Percentiles rank a stretch among this genome's conserved stretches.
These are phyloP conservation scores for Russula vinacea DNA, from an alignment of 768 basidiomycete species.

Conservation along the genomic window DNA sequence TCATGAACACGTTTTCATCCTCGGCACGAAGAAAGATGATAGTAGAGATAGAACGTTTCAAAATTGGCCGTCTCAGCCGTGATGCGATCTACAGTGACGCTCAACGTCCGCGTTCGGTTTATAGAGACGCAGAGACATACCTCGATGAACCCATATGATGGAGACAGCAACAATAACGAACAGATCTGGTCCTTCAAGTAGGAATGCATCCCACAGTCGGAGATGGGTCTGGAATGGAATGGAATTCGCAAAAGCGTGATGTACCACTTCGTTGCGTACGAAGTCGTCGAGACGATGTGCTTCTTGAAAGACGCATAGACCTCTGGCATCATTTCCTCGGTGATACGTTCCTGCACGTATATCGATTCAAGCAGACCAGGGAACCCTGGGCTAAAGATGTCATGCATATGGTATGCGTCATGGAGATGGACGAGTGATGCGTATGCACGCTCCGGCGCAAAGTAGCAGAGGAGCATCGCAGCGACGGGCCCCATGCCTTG, in stretches of 20 bases:
- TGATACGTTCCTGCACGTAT: slow-evolving; percentile 90
- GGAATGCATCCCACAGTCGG: slow-evolving; percentile 90
- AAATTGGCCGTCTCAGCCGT: slow-evolving; percentile 74
- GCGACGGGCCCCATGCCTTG: slow-evolving; percentile 99
- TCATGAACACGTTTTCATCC: slow-evolving; percentile 76
- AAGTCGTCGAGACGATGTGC: slow-evolving; percentile 87
- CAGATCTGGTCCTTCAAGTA: slow-evolving; percentile 86
- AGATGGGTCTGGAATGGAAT: slow-evolving; percentile 95
- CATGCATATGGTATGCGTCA: slow-evolving; percentile 82
- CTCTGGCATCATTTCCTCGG: slow-evolving; percentile 82
- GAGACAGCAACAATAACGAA: slow-evolving; percentile 83
- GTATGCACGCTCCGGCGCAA: slow-evolving; percentile 86
- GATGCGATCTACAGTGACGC: slow-evolving; percentile 63
- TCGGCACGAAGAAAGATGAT: slow-evolving; percentile 93
- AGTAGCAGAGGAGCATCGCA: slow-evolving; percentile 90
- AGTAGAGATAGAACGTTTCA: slow-evolving; percentile 89
- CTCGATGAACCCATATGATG: slow-evolving; percentile 88
- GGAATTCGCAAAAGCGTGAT: slow-evolving; percentile 93
- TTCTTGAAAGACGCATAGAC: slow-evolving; percentile 83
- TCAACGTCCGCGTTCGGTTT: slow-evolving; percentile 1
- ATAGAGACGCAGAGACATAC: slow-evolving; percentile 43
- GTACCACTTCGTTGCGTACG: slow-evolving; percentile 99
- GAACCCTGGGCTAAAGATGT: slow-evolving; percentile 89
- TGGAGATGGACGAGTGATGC: slow-evolving; percentile 84
- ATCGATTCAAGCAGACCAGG: slow-evolving; percentile 95